Conservation (phyloP, 1,139 yeast species). For the Kurtzmaniella natalensis region DNA sequence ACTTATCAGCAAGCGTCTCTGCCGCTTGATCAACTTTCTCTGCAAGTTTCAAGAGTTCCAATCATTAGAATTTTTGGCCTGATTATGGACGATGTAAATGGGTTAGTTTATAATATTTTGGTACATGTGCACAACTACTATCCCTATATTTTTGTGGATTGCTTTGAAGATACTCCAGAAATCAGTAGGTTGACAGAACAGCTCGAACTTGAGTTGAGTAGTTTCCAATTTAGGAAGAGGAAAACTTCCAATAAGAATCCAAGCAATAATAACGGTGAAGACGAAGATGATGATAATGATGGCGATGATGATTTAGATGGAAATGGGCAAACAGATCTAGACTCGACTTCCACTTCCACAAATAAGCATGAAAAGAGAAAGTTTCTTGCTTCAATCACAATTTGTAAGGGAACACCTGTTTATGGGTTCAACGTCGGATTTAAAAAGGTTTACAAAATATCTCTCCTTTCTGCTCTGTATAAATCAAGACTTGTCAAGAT, state of each 20-base stretch:
- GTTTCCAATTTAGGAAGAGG: conserved; percentile 13
- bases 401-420: conserved; percentile 75
- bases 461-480: conserved; percentile 60
- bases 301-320: conserved; percentile 11
- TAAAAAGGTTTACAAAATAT: conserved; percentile 61
- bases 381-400: conserved; percentile 61
- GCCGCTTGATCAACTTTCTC: conserved; percentile 28
- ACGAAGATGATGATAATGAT: conserved; percentile 10
- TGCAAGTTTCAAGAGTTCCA: conserved; percentile 55
- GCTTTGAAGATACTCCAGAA: conserved; percentile 15
- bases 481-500: conserved; percentile 57
- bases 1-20: conserved; percentile 48
- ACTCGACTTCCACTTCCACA: background rate
- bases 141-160: conserved; percentile 75
- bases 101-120: conserved; percentile 21
- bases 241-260: too few relatives aligned
- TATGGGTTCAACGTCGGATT: conserved; percentile 78
- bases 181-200: conserved; percentile 12
- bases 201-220: conserved; percentile 17
- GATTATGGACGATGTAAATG: conserved; percentile 7
- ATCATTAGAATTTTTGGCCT: conserved; percentile 70
- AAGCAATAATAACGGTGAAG: too few relatives aligned
- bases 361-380: conserved; percentile 3
- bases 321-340: background rate
- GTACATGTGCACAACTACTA: conserved; percentile 80